Evolutionary conservation across 208 protist species (phyloP).

Genomic region (Naegleria fowleri): DNA sequence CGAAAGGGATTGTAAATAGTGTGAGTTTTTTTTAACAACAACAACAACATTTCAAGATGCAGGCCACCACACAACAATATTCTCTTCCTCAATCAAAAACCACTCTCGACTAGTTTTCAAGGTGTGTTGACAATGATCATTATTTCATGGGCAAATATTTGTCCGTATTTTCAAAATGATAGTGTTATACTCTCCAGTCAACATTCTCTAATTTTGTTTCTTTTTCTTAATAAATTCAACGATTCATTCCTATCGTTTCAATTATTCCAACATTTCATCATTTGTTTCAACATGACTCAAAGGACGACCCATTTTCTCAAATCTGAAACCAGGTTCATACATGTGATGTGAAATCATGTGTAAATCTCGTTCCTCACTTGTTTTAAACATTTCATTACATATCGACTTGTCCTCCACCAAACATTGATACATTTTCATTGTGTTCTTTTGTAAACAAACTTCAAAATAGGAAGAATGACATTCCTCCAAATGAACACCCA

Average conservation of each 20-base stretch:
- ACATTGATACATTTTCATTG: background rate
- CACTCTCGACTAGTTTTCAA: too few species aligned
- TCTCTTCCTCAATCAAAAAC: too few species aligned
- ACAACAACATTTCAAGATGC: too few species aligned
- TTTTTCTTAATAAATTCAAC: background rate
- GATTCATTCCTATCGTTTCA: background rate
- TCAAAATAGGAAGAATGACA: background rate
- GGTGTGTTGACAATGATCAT: too few species aligned
- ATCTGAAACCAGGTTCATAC: background rate
- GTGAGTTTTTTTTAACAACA: too few species aligned
- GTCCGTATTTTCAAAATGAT: too few species aligned
- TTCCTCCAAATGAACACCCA: background rate
- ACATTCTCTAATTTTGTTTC: too few species aligned
- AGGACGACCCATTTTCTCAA: background rate
- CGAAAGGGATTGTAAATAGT: background rate
- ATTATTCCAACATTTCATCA: background rate
- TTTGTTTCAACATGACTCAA: background rate
- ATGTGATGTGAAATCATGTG: background rate
- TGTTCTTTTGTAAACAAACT: background rate
- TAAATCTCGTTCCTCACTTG: background rate
- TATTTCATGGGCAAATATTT: too few species aligned
- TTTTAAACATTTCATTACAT: background rate
- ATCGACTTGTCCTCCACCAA: background rate
- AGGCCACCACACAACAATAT: too few species aligned
- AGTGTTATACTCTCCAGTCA: too few species aligned